Percentiles rank a stretch among this genome's conserved stretches.
Evolutionary conservation across 305 asterid species (phyloP).

Genomic region (Fraxinus nigra): DNA sequence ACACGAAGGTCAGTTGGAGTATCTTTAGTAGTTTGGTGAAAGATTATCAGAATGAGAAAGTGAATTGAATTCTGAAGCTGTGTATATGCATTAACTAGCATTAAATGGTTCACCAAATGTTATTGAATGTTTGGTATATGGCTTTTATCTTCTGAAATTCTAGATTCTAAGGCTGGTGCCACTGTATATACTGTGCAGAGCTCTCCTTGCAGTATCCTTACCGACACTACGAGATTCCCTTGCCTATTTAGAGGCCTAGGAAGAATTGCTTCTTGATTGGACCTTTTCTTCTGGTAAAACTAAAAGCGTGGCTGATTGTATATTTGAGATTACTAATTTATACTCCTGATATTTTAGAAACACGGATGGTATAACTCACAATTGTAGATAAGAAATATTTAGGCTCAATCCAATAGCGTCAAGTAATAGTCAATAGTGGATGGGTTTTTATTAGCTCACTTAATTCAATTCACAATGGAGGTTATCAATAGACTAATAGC

Average conservation of each 20-base stretch:
- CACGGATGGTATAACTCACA: neutral
- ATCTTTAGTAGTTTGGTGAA: neutral
- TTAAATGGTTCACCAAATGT: neutral
- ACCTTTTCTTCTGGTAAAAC: neutral
- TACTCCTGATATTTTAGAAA: neutral
- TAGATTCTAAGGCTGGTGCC: neutral
- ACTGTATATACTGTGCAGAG: neutral
- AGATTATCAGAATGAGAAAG: neutral
- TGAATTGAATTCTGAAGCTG: neutral
- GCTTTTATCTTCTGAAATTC: neutral
- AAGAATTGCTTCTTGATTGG: neutral
- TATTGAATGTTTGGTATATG: neutral
- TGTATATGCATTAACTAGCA: neutral
- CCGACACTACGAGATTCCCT: neutral
- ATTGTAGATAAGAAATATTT: neutral
- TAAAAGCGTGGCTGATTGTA: neutral
- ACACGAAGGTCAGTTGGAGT: conserved; percentile 65
- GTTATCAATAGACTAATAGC: neutral
- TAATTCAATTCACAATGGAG: neutral
- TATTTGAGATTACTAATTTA: neutral
- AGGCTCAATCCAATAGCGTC: neutral
- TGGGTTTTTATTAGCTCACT: neutral
- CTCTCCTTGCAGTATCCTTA: neutral
- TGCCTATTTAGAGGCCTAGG: neutral
- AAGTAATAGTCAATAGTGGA: neutral